A percentile compares a stretch with the other conserved stretches of the same genome.
These are phyloP conservation scores for Friedmanniomyces simplex DNA, from an alignment of 495 filamentous ascomycete genomes.

Conservation along the genomic window DNA sequence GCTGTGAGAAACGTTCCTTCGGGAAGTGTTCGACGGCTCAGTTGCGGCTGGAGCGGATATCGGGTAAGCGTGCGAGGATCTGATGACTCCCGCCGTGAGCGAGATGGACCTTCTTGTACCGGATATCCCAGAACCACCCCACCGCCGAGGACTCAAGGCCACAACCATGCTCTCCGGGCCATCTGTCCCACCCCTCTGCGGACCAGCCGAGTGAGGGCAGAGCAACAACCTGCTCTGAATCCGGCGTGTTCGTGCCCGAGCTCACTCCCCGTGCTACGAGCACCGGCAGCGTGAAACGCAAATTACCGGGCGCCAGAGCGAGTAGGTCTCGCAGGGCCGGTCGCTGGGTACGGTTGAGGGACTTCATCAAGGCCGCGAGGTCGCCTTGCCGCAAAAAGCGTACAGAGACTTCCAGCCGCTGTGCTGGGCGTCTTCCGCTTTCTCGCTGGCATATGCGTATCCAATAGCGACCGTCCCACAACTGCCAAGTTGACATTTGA, in stretches of 20 bases:
- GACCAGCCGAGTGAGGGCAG: constrained; percentile 17
- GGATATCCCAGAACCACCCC: constrained; percentile 16
- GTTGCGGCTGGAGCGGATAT: background rate
- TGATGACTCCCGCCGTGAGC: background rate
- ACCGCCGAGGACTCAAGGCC: background rate
- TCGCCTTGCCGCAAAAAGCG: constrained; percentile 11
- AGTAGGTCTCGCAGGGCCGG: background rate
- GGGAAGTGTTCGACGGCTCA: too few species aligned
- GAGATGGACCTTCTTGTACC: constrained; percentile 28
- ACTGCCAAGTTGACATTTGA: constrained; percentile 36
- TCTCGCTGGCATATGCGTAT: constrained; percentile 39
- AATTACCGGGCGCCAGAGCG: background rate
- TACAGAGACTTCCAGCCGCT: background rate
- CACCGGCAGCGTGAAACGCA: constrained; percentile 11
- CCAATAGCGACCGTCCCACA: constrained; percentile 86
- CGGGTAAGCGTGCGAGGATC: background rate
- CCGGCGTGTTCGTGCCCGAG: background rate
- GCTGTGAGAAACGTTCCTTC: too few species aligned
- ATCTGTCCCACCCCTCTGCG: background rate
- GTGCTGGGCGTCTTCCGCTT: background rate
- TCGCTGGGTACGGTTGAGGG: background rate
- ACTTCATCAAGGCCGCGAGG: background rate
- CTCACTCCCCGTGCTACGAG: background rate
- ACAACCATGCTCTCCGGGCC: background rate
- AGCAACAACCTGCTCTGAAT: constrained; percentile 8